Conservation (phyloP, 148 eudicot genomes). For the Salicornia ramosissima region DNA sequence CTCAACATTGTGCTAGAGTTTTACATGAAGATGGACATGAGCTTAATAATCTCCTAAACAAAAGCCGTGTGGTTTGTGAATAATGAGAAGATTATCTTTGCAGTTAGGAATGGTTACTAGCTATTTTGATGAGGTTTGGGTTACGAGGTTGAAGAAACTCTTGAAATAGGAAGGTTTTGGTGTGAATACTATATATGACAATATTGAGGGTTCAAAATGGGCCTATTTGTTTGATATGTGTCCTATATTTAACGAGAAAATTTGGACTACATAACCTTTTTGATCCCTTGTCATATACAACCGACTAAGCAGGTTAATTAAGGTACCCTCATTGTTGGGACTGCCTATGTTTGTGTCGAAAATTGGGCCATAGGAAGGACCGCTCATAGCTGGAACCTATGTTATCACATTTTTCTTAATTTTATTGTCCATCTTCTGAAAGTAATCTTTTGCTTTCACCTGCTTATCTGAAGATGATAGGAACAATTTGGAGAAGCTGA, state of each 20-base stretch:
- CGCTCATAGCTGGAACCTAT: too few relatives aligned
- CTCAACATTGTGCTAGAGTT: not conserved
- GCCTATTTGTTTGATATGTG: not conserved
- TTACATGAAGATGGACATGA: not conserved
- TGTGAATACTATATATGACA: not conserved
- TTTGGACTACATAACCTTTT: too few relatives aligned
- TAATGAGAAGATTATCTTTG: not conserved
- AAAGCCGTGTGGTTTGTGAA: not conserved
- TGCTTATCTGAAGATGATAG: constrained; percentile 63
- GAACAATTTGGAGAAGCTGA: constrained; percentile 93
- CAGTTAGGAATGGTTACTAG: not conserved
- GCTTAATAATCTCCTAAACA: not conserved
- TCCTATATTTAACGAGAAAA: not conserved
- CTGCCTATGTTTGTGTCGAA: too few relatives aligned
- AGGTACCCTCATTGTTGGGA: too few relatives aligned
- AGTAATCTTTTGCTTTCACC: not conserved
- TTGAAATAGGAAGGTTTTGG: not conserved
- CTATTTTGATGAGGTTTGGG: not conserved
- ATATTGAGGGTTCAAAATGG: not conserved
- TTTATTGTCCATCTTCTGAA: not conserved
- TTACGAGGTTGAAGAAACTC: not conserved
- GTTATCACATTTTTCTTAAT: too few relatives aligned
- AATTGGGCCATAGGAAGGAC: too few relatives aligned
- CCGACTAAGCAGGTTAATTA: too few relatives aligned
- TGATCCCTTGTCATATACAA: too few relatives aligned